Percentiles rank a stretch among this genome's conserved stretches.
Evolutionary conservation across 176 grass and related monocot genomes (phyloP).

Genomic region (Carex cristatella): DNA sequence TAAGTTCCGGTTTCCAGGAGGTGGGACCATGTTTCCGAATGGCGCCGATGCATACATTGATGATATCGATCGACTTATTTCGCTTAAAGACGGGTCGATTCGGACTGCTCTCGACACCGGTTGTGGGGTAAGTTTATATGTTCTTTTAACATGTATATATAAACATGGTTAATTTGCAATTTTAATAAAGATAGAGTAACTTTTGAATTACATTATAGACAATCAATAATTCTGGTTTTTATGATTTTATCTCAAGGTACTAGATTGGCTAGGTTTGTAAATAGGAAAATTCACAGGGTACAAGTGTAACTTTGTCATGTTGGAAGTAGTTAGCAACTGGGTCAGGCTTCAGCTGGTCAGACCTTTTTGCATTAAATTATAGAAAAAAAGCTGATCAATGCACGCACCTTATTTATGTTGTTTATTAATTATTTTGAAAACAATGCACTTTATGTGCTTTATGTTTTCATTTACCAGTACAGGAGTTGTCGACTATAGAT

Average conservation of each 20-base stretch:
- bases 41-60: constrained; percentile 46
- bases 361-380: constrained; percentile 8
- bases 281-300: background rate
- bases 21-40: constrained; percentile 40
- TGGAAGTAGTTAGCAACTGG: constrained; percentile 2
- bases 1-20: constrained; percentile 33
- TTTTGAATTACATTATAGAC: constrained; percentile 1
- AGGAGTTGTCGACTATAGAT: background rate
- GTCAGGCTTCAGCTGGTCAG: background rate
- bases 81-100: constrained; percentile 19
- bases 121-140: constrained; percentile 31
- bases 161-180: background rate
- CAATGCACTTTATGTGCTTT: background rate
- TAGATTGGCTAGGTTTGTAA: background rate
- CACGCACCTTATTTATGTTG: background rate
- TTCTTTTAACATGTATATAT: background rate
- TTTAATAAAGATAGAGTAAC: background rate
- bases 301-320: background rate
- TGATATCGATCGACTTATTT: constrained; percentile 23
- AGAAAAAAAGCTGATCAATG: background rate
- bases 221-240: background rate
- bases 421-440: constrained; percentile 7
- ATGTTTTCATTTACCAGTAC: background rate
- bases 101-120: constrained; percentile 36
- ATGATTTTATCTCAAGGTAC: background rate